Evolutionary conservation across 805 yeast species (phyloP), one percentile per base, ranked within the genome.

Genomic region (Myxozyma neotropica): DNA sequence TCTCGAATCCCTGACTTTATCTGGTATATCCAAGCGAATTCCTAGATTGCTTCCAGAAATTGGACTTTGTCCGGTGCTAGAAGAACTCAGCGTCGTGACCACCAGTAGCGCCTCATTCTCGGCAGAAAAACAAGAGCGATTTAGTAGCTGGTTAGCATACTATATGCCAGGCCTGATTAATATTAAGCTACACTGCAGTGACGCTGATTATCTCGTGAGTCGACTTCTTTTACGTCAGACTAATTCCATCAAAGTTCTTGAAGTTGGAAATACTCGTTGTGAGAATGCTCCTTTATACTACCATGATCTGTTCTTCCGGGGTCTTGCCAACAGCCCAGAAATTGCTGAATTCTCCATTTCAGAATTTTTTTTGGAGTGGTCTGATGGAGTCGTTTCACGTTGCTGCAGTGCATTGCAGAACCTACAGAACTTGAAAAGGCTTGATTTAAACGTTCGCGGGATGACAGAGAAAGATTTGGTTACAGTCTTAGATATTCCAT

Each of bases 301-400:
- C 17, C 39, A 47, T 24, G 58, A 54, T 33, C 53, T 46, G 19
- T 54, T 54, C 23, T 54, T 54, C 45, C 38, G 42, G 10, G 40
- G 35, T 38, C 53, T 54, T 4, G 47, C 43, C n/a, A 39, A 15
- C 6, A 46, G 54, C n/a, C 53, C 51, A 4, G 47, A 46, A 6
- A 26, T 54, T 19, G 26, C 17, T 19, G 46, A 46, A 12, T 3
- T 54, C 13, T 29, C 47, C 23, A 29, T 54, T 10, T 13, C 24
- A 5, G 47, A 54, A 29, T 19, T 17, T 15, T 35, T 10, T 15
- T n/a, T 31, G 4, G 38, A 17, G 7, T 54, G 58, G 58, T n/a
- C 39, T 21, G 31, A 35, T 10, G 48, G 48, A 38, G 36, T 36
- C 12, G 46, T 29, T 17, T 8, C 23, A 13, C 24, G 48, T 2